Conservation (phyloP, 2,329 filamentous ascomycete genomes). For the Botryotinia narcissicola region DNA sequence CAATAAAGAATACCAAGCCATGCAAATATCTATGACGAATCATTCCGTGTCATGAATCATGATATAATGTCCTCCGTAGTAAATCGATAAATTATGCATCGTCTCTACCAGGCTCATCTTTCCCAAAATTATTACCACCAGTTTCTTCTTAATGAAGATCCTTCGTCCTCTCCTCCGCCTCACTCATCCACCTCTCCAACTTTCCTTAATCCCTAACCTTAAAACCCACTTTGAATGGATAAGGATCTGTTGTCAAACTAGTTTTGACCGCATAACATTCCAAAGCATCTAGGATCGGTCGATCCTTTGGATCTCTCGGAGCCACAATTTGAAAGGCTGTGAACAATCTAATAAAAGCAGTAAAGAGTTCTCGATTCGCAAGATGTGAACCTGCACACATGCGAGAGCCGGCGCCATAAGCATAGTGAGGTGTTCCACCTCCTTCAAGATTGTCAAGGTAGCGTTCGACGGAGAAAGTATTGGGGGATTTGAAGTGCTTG, state of each 20-base stretch:
- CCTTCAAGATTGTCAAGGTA: constrained; percentile 55
- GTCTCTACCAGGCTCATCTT: neutral
- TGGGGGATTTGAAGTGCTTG: constrained; percentile 62
- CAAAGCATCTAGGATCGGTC: constrained; percentile 54
- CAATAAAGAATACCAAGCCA: neutral
- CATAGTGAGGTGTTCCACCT: constrained; percentile 59
- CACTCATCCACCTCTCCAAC: constrained; percentile 54
- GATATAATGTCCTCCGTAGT: neutral
- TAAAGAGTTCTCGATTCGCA: constrained; percentile 62
- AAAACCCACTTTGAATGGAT: constrained; percentile 60
- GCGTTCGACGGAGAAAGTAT: constrained; percentile 66
- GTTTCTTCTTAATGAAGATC: constrained; percentile 16
- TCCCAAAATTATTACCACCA: neutral
- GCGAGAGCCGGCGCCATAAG: constrained; percentile 60
- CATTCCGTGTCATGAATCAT: neutral
- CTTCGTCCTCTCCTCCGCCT: constrained; percentile 36
- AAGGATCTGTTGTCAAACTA: constrained; percentile 59
- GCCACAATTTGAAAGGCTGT: constrained; percentile 55
- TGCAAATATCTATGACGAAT: neutral
- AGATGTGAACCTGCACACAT: constrained; percentile 64
- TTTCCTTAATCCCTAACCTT: constrained; percentile 46
- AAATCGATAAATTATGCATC: too few species aligned
- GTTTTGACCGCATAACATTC: constrained; percentile 58
- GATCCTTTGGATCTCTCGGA: constrained; percentile 46
- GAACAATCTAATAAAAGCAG: constrained; percentile 57